Conservation (phyloP, 257 asterid species). For the Ophiorrhiza pumila region DNA sequence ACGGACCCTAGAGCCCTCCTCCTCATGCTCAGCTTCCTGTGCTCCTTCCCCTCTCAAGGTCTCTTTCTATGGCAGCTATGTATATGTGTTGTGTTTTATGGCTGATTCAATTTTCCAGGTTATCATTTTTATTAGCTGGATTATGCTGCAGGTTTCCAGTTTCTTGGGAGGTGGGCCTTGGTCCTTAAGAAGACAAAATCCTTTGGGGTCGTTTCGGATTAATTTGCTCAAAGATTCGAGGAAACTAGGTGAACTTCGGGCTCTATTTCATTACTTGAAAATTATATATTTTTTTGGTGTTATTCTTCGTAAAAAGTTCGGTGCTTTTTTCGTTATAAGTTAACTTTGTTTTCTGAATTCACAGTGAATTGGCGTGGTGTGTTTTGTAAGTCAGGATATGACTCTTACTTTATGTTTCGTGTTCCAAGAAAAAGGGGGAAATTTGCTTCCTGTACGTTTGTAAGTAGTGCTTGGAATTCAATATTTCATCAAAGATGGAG, state of each 20-base stretch:
- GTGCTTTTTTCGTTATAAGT: background rate
- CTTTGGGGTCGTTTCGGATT: conserved; percentile 3
- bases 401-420: background rate
- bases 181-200: conserved; percentile 13
- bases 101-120: background rate
- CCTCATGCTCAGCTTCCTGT: conserved; percentile 39
- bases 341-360: background rate
- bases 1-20: conserved; percentile 38
- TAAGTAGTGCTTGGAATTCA: background rate
- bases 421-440: background rate
- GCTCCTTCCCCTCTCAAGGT: conserved; percentile 19
- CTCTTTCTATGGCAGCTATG: background rate
- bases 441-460: background rate
- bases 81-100: background rate
- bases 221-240: background rate
- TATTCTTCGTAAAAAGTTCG: background rate
- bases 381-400: background rate
- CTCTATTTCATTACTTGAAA: too few species aligned
- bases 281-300: background rate
- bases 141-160: conserved; percentile 20
- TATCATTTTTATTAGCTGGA: background rate
- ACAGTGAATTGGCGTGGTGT: background rate
- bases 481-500: background rate
- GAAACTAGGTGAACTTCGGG: background rate
- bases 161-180: conserved; percentile 11